phyloP scores from a whole-genome alignment of 1,139 yeast species.

The Candida anutae region DNA sequence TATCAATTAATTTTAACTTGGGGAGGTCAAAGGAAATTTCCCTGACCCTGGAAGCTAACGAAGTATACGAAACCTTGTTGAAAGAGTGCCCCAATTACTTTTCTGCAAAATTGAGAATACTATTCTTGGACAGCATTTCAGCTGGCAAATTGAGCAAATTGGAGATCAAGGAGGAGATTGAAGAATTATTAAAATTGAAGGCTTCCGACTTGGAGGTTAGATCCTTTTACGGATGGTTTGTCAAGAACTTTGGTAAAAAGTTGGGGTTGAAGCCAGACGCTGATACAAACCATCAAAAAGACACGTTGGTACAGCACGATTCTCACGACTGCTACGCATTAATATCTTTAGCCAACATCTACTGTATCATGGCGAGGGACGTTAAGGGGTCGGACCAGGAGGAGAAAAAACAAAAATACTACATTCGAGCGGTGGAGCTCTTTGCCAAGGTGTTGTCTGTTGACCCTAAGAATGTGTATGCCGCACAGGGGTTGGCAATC shows the following conservation, averaged over 20 bases:
- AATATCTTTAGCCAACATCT: slow-evolving; percentile 83
- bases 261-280: slow-evolving; percentile 47
- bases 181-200: slow-evolving; percentile 43
- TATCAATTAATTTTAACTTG: slow-evolving; percentile 51
- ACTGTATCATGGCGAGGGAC: slow-evolving; percentile 78
- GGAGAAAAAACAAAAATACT: slow-evolving; percentile 65
- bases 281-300: slow-evolving; percentile 78
- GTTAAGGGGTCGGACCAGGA: slow-evolving; percentile 48
- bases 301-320: slow-evolving; percentile 72
- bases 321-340: slow-evolving; percentile 88
- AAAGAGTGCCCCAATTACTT: slow-evolving; percentile 61
- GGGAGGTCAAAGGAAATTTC: slow-evolving; percentile 56
- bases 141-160: slow-evolving; percentile 25
- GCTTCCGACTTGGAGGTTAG: slow-evolving; percentile 72
- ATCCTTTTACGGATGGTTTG: slow-evolving; percentile 88
- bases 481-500: slow-evolving; percentile 96
- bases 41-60: slow-evolving; percentile 37
- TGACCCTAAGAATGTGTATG: slow-evolving; percentile 84
- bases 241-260: slow-evolving; percentile 53
- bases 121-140: slow-evolving; percentile 43
- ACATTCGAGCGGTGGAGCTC: slow-evolving; percentile 80
- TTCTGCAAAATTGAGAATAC: slow-evolving; percentile 66
- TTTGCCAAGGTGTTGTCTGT: slow-evolving; percentile 81
- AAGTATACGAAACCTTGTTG: slow-evolving; percentile 49
- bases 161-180: slow-evolving; percentile 46